Conservation (phyloP, 345 rosid species). For the Bretschneidera sinensis region DNA sequence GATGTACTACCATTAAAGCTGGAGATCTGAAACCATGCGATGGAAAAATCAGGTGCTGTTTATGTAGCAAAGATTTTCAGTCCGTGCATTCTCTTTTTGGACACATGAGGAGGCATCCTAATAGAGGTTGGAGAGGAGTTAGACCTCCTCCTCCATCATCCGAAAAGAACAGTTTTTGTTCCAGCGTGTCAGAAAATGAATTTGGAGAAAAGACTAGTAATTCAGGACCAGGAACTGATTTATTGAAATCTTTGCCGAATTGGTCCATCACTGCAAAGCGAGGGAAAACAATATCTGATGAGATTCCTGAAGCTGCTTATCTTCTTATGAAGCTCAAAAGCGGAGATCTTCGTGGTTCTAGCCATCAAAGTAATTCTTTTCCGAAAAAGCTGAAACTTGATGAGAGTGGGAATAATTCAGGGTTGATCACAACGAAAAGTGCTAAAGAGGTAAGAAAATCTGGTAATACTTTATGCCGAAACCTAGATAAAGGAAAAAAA, state of each 20-base stretch:
- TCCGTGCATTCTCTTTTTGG: constrained; percentile 37
- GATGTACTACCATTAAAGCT: too few relatives aligned
- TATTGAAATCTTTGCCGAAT: constrained; percentile 19
- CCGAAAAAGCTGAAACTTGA: too few relatives aligned
- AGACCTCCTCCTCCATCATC: constrained; percentile 33
- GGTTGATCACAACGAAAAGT: too few relatives aligned
- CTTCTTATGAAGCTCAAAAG: constrained; percentile 11
- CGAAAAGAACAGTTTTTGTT: constrained; percentile 8
- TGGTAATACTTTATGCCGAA: too few relatives aligned
- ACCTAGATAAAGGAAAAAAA: too few relatives aligned
- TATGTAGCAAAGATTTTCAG: constrained; percentile 22
- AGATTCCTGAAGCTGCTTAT: constrained; percentile 16
- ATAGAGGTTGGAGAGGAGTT: constrained; percentile 42
- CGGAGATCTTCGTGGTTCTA: too few relatives aligned
- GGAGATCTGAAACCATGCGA: too few relatives aligned
- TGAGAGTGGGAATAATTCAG: background rate
- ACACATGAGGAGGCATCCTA: constrained; percentile 61
- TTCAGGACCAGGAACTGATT: constrained; percentile 10
- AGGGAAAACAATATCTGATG: constrained; percentile 1
- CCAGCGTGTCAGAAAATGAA: constrained; percentile 11
- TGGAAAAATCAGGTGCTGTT: constrained; percentile 8
- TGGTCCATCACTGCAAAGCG: constrained; percentile 21
- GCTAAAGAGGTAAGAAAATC: background rate
- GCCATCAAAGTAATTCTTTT: too few relatives aligned
- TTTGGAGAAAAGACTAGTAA: background rate